A percentile compares a stretch with the other conserved stretches of the same genome.
phyloP scores from a whole-genome alignment of 495 filamentous ascomycete genomes.

The Penicillium diatomitis region DNA sequence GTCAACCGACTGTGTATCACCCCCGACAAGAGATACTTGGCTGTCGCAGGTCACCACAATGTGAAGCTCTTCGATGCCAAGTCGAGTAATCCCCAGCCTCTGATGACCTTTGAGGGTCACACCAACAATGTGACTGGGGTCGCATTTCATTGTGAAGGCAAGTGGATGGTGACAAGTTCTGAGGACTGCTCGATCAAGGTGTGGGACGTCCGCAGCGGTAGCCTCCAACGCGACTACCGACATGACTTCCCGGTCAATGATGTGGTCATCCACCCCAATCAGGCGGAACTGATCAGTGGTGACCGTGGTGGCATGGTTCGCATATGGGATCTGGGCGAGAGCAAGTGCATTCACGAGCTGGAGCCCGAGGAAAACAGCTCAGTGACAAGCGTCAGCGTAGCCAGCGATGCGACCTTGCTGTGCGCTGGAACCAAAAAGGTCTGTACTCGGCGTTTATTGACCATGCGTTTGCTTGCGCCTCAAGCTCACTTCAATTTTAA shows the following conservation, averaged over 20 bases:
- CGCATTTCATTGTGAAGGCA: conserved; percentile 95
- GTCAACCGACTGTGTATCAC: conserved; percentile 98
- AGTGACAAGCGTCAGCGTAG: conserved; percentile 88
- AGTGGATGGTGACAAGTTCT: conserved; percentile 99
- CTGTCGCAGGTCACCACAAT: conserved; percentile 86
- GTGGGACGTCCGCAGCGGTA: conserved; percentile 88
- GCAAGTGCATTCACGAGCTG: conserved; percentile 91
- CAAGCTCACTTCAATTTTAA: neutral
- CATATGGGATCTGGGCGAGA: conserved; percentile 95
- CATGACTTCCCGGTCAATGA: conserved; percentile 87
- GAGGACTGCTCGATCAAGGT: conserved; percentile 98
- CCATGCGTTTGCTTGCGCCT: no score
- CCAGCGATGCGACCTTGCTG: conserved; percentile 87
- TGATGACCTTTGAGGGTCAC: conserved; percentile 91
- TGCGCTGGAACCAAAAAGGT: conserved; percentile 92
- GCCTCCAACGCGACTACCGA: conserved; percentile 82
- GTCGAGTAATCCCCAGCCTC: conserved; percentile 84
- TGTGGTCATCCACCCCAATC: conserved; percentile 91
- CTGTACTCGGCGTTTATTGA: conserved; percentile 3
- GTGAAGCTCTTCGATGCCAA: conserved; percentile 98
- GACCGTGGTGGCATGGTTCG: conserved; percentile 88
- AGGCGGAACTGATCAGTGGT: conserved; percentile 93
- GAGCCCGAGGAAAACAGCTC: conserved; percentile 94
- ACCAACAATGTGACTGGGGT: conserved; percentile 92
- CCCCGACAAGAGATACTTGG: conserved; percentile 91